Conservation (phyloP, 345 rosid species). For the Salix koriyanagi region DNA sequence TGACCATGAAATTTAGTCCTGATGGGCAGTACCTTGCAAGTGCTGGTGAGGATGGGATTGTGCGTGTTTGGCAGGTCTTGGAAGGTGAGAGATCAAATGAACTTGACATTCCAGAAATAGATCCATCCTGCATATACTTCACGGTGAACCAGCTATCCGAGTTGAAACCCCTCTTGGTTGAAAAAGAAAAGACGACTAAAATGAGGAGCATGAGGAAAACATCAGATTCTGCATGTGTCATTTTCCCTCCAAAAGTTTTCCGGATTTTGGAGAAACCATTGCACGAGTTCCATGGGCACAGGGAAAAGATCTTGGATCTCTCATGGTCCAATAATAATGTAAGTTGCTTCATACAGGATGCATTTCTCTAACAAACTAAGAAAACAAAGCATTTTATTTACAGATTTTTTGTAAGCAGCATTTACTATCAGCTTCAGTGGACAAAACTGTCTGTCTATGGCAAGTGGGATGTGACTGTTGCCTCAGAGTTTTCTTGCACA, state of each 20-base stretch:
- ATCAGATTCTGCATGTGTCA: constrained; percentile 54
- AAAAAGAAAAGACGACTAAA: constrained; percentile 35
- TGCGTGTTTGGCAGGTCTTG: constrained; percentile 66
- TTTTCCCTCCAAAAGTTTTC: constrained; percentile 63
- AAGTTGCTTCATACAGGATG: constrained; percentile 12
- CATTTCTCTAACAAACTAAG: not conserved
- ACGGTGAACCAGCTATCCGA: constrained; percentile 44
- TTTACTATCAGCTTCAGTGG: constrained; percentile 26
- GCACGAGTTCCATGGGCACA: constrained; percentile 67
- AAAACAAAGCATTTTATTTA: not conserved
- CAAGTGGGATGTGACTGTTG: constrained; percentile 28
- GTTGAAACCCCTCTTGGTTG: constrained; percentile 38
- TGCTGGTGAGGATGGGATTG: constrained; percentile 67
- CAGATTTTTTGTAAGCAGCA: constrained; percentile 16
- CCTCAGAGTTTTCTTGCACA: constrained; percentile 22
- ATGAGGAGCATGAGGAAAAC: constrained; percentile 37
- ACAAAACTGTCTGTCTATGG: constrained; percentile 30
- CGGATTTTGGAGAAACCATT: constrained; percentile 56
- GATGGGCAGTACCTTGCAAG: constrained; percentile 69
- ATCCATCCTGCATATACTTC: constrained; percentile 51
- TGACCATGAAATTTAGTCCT: constrained; percentile 66
- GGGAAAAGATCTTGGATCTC: constrained; percentile 63
- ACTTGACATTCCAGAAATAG: constrained; percentile 39
- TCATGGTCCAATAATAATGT: constrained; percentile 80
- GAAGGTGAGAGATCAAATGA: constrained; percentile 47